Evolutionary conservation across 2,329 filamentous ascomycete genomes (phyloP).

Genomic region (Cladophialophora carrionii): DNA sequence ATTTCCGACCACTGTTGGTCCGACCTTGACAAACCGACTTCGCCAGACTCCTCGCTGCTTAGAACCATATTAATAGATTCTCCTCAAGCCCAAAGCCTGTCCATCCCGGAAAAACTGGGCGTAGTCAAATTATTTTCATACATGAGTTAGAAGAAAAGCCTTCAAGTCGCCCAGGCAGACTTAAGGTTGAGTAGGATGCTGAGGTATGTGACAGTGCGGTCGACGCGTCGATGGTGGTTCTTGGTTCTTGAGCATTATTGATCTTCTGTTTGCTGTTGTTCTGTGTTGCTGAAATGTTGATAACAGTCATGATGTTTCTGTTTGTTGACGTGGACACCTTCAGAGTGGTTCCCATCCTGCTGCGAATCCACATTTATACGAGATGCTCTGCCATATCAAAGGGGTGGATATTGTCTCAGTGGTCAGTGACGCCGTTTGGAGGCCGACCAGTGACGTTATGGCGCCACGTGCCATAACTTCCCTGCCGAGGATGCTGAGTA

Average conservation of each 20-base stretch:
- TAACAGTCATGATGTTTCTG: not conserved
- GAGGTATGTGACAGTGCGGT: not conserved
- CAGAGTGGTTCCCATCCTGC: not conserved
- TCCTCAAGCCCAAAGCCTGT: not conserved
- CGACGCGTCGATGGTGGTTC: not conserved
- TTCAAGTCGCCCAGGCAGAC: not conserved
- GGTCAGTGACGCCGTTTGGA: not conserved
- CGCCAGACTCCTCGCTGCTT: slow-evolving; percentile 5
- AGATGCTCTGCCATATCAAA: not conserved
- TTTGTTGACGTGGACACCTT: not conserved
- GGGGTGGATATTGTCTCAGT: not conserved
- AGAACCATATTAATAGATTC: not conserved
- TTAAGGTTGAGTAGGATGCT: slow-evolving; percentile 2
- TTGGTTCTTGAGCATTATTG: not conserved
- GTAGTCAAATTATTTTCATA: slow-evolving; percentile 20
- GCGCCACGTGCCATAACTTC: slow-evolving; percentile 22
- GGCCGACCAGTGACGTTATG: slow-evolving; percentile 24
- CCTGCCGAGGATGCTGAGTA: slow-evolving; percentile 36
- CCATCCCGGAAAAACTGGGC: not conserved
- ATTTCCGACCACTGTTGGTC: not conserved
- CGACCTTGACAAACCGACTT: not conserved
- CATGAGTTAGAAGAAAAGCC: slow-evolving; percentile 13
- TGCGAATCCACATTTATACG: not conserved
- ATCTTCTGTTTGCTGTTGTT: not conserved
- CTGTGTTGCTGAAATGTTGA: not conserved